Evolutionary conservation across 2,329 filamentous ascomycete species (phyloP), one percentile per base, ranked within the genome.

Genomic region (Colletotrichum magnum): DNA sequence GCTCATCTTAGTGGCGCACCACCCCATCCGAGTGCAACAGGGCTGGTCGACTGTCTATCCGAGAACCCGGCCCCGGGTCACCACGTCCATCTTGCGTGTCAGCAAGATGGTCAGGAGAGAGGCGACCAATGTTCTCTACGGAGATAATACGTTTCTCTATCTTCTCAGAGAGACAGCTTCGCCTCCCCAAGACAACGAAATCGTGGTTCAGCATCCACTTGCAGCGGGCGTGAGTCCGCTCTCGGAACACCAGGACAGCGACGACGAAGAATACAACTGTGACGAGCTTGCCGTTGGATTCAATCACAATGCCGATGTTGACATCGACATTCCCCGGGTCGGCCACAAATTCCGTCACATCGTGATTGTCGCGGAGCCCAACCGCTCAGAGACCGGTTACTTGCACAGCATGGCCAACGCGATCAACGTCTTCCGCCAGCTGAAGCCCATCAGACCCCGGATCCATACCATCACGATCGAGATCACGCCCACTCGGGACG

Each of bases 61-160:
- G 39, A 74, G 75, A 6, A 62, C 58, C n/a, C 57, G 64, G 7
- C 52, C 6, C 18, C 43, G 51, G 10, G 52, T 63, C 10, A 68
- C 79, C 9, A 75, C 79, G 2, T 69, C 68, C 0, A 79, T 88
- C 51, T 74, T 88, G 26, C 60, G 69, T 3, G 77, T 75, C 2
- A 83, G 80, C 74, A 73, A 70, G 3, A 61, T 67, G 1, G 71
- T 85, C 32, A 78, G 78, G 39, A 6, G 54, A 0, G 83, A 87
- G 73, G 82, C 80, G 2, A 70, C 78, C 2, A 72, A 72, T 2
- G 74, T 87, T 5, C 77, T 88, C 1, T 88, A 85, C 65, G 82
- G 83, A 3, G 77, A 81, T 32, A 88, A 88, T 58, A 78, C 59
- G 0, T 88, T 88, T 68, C 71, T 78, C 2, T 87, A 88, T 69